Conservation (phyloP, 2,329 filamentous ascomycete genomes). For the Blumeriella jaapii region DNA sequence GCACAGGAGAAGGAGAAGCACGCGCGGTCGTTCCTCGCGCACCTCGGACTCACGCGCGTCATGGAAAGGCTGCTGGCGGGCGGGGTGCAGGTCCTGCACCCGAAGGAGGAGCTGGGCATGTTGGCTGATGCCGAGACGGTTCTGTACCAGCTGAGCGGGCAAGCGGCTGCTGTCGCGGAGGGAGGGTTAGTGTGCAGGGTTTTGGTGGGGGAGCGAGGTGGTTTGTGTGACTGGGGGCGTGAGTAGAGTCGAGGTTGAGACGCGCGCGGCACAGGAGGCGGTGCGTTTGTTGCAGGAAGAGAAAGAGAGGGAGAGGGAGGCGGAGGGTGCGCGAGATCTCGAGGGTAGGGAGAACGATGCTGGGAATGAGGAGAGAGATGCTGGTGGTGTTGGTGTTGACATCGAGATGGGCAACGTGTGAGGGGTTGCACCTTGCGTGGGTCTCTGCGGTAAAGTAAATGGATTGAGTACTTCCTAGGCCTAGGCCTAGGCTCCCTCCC, state of each 20-base stretch:
- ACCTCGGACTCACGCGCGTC: slow-evolving; percentile 52
- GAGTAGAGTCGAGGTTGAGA: slow-evolving; percentile 40
- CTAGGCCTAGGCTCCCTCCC: too few species aligned
- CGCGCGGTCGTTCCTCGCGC: slow-evolving; percentile 51
- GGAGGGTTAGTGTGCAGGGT: slow-evolving; percentile 35
- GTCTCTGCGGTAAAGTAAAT: too few species aligned
- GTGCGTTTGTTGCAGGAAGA: slow-evolving; percentile 27
- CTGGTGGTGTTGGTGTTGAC: neutral
- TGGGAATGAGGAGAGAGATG: neutral
- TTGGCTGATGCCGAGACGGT: slow-evolving; percentile 42
- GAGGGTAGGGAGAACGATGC: neutral
- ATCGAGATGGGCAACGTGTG: neutral
- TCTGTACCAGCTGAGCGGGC: slow-evolving; percentile 36
- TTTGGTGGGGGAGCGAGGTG: slow-evolving; percentile 35
- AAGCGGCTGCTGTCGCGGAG: neutral
- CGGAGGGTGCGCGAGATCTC: neutral
- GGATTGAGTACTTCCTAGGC: too few species aligned
- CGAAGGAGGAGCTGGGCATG: slow-evolving; percentile 57
- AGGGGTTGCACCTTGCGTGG: neutral
- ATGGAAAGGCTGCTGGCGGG: slow-evolving; percentile 50
- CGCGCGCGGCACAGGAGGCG: slow-evolving; percentile 42
- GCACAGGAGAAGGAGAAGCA: too few species aligned
- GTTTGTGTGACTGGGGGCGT: slow-evolving; percentile 37
- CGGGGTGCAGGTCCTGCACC: slow-evolving; percentile 45
- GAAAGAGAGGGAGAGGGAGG: neutral